A percentile compares a stretch with the other conserved stretches of the same genome.
phyloP scores from a whole-genome alignment of 768 basidiomycete species.

The Tephrocybe sp. region DNA sequence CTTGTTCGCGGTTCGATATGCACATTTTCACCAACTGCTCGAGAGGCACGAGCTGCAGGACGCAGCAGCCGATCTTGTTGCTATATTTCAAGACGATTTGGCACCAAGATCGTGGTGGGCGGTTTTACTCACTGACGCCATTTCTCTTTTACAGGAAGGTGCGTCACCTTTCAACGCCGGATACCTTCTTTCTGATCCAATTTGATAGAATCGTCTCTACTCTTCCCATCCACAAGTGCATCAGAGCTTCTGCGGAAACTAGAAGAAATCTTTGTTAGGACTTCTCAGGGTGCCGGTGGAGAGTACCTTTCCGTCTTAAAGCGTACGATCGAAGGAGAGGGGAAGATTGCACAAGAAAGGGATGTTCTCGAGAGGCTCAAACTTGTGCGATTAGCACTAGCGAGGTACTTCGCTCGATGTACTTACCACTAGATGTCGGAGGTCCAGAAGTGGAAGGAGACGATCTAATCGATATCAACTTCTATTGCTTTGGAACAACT shows the following conservation, averaged over 20 bases:
- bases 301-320: conserved; percentile 72
- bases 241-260: conserved; percentile 73
- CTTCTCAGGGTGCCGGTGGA: conserved; percentile 69
- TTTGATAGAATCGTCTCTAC: conserved; percentile 53
- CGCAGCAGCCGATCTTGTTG: conserved; percentile 73
- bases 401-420: conserved; percentile 81
- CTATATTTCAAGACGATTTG: conserved; percentile 76
- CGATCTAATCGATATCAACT: too few species aligned
- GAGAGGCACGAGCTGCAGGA: conserved; percentile 57
- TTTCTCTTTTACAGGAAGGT: conserved; percentile 69
- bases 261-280: conserved; percentile 74
- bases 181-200: neutral
- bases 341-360: conserved; percentile 34
- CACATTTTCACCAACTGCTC: conserved; percentile 76
- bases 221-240: conserved; percentile 72
- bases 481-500: too few species aligned
- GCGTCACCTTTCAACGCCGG: conserved; percentile 18
- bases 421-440: conserved; percentile 44
- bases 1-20: conserved; percentile 77
- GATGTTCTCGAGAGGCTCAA: conserved; percentile 71
- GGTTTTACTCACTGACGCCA: conserved; percentile 78
- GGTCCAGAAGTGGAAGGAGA: too few species aligned
- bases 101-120: conserved; percentile 91
- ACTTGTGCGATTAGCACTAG: conserved; percentile 78
- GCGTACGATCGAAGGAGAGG: conserved; percentile 44